Conservation (phyloP, 805 yeast species). For the Metschnikowia corniflorae region DNA sequence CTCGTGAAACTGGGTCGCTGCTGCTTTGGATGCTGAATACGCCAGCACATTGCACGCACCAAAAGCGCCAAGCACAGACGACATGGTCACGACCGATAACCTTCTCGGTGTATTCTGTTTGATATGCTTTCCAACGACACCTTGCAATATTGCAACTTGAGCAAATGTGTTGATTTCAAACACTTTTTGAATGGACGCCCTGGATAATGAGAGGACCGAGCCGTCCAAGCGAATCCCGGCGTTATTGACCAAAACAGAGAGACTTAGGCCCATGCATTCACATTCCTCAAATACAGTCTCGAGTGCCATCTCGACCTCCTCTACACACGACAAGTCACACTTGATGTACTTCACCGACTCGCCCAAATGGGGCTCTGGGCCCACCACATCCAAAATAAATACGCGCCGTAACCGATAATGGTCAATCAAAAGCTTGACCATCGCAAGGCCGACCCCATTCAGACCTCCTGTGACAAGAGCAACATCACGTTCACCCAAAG, state of each 20-base stretch:
- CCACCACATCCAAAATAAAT: slow-evolving; percentile 29
- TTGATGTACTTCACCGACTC: slow-evolving; percentile 20
- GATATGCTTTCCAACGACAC: slow-evolving; percentile 22
- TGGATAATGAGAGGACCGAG: slow-evolving; percentile 24
- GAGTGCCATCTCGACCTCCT: slow-evolving; percentile 15
- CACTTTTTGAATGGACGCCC: slow-evolving; percentile 20
- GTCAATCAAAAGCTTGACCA: slow-evolving; percentile 26
- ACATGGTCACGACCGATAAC: slow-evolving; percentile 39
- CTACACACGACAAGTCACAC: slow-evolving; percentile 24
- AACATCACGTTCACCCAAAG: slow-evolving; percentile 8
- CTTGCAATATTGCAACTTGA: slow-evolving; percentile 24
- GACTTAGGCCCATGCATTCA: not conserved
- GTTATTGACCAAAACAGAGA: slow-evolving; percentile 42
- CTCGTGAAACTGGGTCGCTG: slow-evolving; percentile 43
- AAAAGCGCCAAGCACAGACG: slow-evolving; percentile 47
- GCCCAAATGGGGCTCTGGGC: slow-evolving; percentile 12
- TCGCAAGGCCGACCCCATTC: slow-evolving; percentile 46
- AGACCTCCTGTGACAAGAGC: slow-evolving; percentile 52
- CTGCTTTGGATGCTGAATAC: slow-evolving; percentile 50
- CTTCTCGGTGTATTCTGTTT: slow-evolving; percentile 4
- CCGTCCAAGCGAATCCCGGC: slow-evolving; percentile 46
- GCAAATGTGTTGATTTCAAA: slow-evolving; percentile 34
- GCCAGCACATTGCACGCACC: slow-evolving; percentile 47
- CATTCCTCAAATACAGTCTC: slow-evolving; percentile 10
- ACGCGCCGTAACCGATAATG: slow-evolving; percentile 19